Percentiles rank a stretch among this genome's conserved stretches.
phyloP scores from a whole-genome alignment of 345 rosid species.

The Cardamine occulta region DNA sequence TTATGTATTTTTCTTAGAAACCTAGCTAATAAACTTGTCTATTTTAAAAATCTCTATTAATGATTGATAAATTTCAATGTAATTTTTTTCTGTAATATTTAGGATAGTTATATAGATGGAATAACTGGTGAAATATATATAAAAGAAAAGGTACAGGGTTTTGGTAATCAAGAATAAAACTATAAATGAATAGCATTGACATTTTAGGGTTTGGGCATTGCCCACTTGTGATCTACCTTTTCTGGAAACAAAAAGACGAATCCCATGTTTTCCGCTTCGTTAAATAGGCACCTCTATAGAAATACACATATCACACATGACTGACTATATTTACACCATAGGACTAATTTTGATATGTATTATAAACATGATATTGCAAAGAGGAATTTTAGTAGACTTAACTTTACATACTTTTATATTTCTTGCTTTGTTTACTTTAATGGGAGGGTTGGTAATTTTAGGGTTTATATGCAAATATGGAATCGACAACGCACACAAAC shows the following conservation, averaged over 20 bases:
- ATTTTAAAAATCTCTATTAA: background rate
- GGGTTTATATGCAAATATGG: constrained; percentile 44
- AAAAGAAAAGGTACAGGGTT: too few relatives aligned
- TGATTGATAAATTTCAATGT: background rate
- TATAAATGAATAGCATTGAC: background rate
- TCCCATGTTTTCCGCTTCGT: background rate
- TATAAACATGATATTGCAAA: background rate
- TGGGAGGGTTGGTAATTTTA: constrained; percentile 34
- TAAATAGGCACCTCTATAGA: background rate
- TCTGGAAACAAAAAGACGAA: background rate
- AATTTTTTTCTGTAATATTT: background rate
- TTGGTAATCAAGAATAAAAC: background rate
- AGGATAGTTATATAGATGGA: background rate
- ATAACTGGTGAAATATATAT: background rate
- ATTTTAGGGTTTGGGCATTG: constrained; percentile 24
- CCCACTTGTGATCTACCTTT: constrained; percentile 8
- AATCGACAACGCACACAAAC: constrained; percentile 44
- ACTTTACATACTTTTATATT: constrained; percentile 6
- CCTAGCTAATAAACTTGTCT: background rate
- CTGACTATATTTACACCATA: background rate
- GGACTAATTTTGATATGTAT: background rate
- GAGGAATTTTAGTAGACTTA: background rate
- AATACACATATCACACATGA: background rate
- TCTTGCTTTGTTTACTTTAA: constrained; percentile 28
- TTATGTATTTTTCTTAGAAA: background rate